These are phyloP conservation scores for Podospora australis DNA, from an alignment of 495 filamentous ascomycete genomes.

Conservation along the genomic window DNA sequence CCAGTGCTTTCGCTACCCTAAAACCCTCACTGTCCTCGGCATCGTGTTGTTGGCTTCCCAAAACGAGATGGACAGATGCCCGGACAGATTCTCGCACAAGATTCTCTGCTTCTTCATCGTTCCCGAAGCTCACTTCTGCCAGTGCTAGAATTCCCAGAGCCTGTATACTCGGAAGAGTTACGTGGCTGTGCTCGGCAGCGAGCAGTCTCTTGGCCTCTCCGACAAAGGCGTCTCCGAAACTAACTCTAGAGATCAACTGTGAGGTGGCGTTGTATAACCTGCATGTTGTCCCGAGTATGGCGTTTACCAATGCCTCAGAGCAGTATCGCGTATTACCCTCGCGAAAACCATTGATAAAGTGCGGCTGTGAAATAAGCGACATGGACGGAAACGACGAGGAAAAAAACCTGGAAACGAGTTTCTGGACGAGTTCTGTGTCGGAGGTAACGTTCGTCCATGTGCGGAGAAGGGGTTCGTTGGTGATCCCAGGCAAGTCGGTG, in stretches of 20 bases:
- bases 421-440: slow-evolving; percentile 16
- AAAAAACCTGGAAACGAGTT: slow-evolving; percentile 17
- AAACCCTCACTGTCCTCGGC: slow-evolving; percentile 8
- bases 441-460: slow-evolving; percentile 22
- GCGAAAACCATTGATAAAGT: slow-evolving; percentile 19
- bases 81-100: slow-evolving; percentile 18
- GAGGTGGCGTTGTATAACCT: slow-evolving; percentile 11
- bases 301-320: slow-evolving; percentile 22
- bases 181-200: slow-evolving; percentile 7
- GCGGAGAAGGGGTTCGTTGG: slow-evolving; percentile 1
- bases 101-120: slow-evolving; percentile 19
- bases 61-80: slow-evolving; percentile 17
- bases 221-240: slow-evolving; percentile 24
- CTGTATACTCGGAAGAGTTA: slow-evolving; percentile 20
- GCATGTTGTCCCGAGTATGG: slow-evolving; percentile 20
- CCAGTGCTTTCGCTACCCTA: slow-evolving; percentile 14
- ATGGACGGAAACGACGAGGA: slow-evolving; percentile 13
- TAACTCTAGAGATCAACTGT: slow-evolving; percentile 18
- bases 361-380: slow-evolving; percentile 12
- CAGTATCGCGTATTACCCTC: slow-evolving; percentile 19
- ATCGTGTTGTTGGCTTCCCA: slow-evolving; percentile 7
- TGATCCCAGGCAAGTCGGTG: neutral
- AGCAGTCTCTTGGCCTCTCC: slow-evolving; percentile 22
- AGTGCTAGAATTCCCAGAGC: slow-evolving; percentile 21
- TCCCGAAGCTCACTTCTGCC: slow-evolving; percentile 20